Conservation (phyloP, 495 filamentous ascomycete species). For the Xylaria grammica region DNA sequence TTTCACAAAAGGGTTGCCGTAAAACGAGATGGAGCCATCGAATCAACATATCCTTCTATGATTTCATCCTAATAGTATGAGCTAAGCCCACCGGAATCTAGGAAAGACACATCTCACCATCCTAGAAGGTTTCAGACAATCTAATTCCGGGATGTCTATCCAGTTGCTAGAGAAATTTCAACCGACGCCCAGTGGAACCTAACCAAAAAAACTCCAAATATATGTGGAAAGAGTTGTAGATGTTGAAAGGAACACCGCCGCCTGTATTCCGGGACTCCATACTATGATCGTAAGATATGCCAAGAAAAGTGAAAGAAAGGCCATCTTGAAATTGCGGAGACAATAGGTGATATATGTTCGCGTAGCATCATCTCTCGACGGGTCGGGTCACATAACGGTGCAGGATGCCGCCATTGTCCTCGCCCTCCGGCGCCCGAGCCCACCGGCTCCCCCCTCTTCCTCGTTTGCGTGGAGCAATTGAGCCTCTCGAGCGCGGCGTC, state of each 20-base stretch:
- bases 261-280: slow-evolving; percentile 12
- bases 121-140: background rate
- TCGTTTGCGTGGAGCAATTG: slow-evolving; percentile 77
- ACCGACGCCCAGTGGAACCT: background rate
- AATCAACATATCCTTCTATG: too few relatives aligned
- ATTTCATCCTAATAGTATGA: background rate
- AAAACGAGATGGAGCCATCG: too few relatives aligned
- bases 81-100: background rate
- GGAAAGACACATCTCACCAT: background rate
- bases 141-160: slow-evolving; percentile 13
- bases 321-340: background rate
- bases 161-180: background rate
- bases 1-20: too few relatives aligned
- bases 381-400: slow-evolving; percentile 57
- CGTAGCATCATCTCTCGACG: background rate
- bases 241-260: background rate
- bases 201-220: background rate
- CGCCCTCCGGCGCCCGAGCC: slow-evolving; percentile 53
- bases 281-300: slow-evolving; percentile 15
- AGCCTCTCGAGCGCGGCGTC: slow-evolving; percentile 78
- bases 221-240: background rate
- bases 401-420: slow-evolving; percentile 58
- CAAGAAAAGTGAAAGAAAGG: background rate
- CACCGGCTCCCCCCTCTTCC: slow-evolving; percentile 61
- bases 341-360: background rate